phyloP scores from a whole-genome alignment of 1,284 basidiomycete species.

The Crucibulum parvulum region DNA sequence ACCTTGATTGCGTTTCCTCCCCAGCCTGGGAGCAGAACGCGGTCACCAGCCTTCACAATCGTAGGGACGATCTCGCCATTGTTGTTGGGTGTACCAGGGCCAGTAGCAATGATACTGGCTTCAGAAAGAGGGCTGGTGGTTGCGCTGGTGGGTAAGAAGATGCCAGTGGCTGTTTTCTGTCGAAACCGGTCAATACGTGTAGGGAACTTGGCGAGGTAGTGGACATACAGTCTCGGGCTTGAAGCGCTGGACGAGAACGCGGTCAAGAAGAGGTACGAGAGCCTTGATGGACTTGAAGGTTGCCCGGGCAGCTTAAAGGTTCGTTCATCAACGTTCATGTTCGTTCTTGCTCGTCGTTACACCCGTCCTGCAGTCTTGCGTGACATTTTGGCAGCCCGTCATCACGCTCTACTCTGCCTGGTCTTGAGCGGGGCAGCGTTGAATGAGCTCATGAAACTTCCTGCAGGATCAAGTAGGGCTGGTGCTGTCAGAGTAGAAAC shows the following conservation, averaged over 20 bases:
- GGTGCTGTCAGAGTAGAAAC: no score
- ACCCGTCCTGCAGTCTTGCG: no score
- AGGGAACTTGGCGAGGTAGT: background rate
- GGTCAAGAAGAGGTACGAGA: no score
- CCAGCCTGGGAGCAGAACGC: conserved; percentile 94
- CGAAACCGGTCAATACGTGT: background rate
- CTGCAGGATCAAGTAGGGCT: no score
- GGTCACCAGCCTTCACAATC: conserved; percentile 88
- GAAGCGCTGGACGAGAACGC: conserved; percentile 94
- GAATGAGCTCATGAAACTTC: no score
- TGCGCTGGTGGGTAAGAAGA: conserved; percentile 92
- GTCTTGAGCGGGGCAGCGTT: no score
- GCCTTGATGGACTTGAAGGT: no score
- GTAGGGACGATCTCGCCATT: conserved; percentile 84
- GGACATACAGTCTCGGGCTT: conserved; percentile 86
- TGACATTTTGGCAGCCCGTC: no score
- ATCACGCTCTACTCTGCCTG: no score
- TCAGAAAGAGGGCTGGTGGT: conserved; percentile 90
- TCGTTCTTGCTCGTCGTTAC: no score
- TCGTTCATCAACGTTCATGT: no score
- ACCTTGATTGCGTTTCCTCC: conserved; percentile 98
- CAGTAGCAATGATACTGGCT: conserved; percentile 95
- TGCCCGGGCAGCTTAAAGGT: no score
- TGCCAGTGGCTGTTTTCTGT: conserved; percentile 93
- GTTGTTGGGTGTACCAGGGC: conserved; percentile 91